Percentiles rank a stretch among this genome's conserved stretches.
Evolutionary conservation across 1,139 yeast genomes (phyloP).

Genomic region (Nakaseomyces nivariensis): DNA sequence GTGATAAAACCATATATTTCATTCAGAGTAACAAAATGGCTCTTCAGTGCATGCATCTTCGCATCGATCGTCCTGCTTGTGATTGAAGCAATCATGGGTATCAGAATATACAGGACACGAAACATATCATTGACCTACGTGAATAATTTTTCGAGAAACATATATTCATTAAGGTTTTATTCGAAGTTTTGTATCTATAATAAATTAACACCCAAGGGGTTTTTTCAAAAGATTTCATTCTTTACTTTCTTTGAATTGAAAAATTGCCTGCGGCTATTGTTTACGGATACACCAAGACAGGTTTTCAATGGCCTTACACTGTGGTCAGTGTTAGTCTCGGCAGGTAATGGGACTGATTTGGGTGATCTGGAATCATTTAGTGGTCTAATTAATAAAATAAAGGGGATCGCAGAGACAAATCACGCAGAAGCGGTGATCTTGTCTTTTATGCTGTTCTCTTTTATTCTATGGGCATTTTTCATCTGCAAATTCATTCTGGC

Average conservation of each 20-base stretch:
- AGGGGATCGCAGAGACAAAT: constrained; percentile 49
- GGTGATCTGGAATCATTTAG: constrained; percentile 27
- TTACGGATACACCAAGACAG: constrained; percentile 88
- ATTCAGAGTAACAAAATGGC: constrained; percentile 62
- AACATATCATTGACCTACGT: constrained; percentile 67
- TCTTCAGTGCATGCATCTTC: constrained; percentile 78
- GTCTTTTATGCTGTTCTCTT: constrained; percentile 66
- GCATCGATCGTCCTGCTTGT: constrained; percentile 52
- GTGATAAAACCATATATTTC: constrained; percentile 47
- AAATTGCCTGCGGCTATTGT: constrained; percentile 50
- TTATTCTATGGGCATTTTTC: constrained; percentile 51
- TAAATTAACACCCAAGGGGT: constrained; percentile 52
- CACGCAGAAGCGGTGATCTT: constrained; percentile 58
- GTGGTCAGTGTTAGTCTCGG: constrained; percentile 38
- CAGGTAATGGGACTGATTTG: constrained; percentile 29
- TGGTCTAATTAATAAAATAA: constrained; percentile 47
- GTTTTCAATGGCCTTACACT: constrained; percentile 70
- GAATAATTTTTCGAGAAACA: constrained; percentile 49
- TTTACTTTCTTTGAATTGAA: constrained; percentile 59
- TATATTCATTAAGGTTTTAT: constrained; percentile 50
- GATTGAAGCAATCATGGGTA: constrained; percentile 53
- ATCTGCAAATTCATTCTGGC: constrained; percentile 11
- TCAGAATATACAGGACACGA: constrained; percentile 45
- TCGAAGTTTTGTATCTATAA: constrained; percentile 65
- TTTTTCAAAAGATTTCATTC: constrained; percentile 60